Percentiles rank a stretch among this genome's conserved stretches.
Conservation (phyloP, 1,284 basidiomycete genomes). For the Acaromyces ingoldii region DNA sequence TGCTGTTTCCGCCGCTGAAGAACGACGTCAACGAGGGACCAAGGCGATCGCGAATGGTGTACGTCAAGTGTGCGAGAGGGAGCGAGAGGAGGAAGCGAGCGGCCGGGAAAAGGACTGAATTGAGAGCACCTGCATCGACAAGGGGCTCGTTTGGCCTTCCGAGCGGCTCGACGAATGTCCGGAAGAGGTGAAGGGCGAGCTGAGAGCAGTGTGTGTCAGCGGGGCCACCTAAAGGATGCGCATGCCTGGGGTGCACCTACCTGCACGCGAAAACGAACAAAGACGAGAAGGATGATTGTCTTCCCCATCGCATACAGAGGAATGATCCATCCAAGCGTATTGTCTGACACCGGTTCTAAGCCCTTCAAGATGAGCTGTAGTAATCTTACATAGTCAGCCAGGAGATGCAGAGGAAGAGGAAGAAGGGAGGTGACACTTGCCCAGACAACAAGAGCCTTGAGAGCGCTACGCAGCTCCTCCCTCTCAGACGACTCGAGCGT, state of each 20-base stretch:
- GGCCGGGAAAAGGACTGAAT: background rate
- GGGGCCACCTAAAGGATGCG: background rate
- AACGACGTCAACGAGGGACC: background rate
- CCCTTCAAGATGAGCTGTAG: background rate
- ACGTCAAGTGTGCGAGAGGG: background rate
- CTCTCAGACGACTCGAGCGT: background rate
- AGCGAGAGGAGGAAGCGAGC: constrained; percentile 2
- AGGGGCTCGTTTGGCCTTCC: background rate
- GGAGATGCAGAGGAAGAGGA: background rate
- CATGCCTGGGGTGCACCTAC: background rate
- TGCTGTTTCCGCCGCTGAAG: no score
- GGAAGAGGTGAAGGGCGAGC: background rate
- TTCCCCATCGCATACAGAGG: background rate
- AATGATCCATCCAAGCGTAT: constrained; percentile 1
- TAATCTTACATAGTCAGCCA: background rate
- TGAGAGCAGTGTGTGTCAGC: background rate
- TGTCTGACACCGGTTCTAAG: background rate
- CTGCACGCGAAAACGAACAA: background rate
- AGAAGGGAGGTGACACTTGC: background rate
- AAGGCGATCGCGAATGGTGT: background rate
- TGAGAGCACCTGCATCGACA: background rate
- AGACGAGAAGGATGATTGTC: background rate
- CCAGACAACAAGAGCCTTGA: constrained; percentile 3
- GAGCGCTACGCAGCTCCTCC: background rate
- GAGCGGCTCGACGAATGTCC: background rate